Conservation (phyloP, 345 rosid genomes). For the Pugionium dolabratum region DNA sequence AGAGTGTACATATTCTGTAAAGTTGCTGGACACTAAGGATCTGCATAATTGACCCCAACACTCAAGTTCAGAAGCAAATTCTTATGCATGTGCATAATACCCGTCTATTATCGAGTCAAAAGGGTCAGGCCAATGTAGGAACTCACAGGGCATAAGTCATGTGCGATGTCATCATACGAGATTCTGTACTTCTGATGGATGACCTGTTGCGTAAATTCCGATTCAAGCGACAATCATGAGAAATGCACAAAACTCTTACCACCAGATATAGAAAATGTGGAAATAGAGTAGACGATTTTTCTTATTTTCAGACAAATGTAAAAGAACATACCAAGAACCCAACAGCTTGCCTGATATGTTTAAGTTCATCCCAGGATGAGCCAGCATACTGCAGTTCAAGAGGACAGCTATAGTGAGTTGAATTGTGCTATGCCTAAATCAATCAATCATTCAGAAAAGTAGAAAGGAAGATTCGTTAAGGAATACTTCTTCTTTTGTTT, state of each 20-base stretch:
- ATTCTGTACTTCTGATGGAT: slow-evolving; percentile 94
- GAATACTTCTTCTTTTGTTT: slow-evolving; percentile 74
- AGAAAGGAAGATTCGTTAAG: slow-evolving; percentile 11
- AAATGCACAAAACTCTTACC: slow-evolving; percentile 9
- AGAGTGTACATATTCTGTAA: slow-evolving; percentile 87
- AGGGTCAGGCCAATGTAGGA: neutral
- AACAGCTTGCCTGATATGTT: slow-evolving; percentile 97
- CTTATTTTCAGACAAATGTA: neutral
- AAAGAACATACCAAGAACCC: slow-evolving; percentile 87
- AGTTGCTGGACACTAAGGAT: slow-evolving; percentile 95
- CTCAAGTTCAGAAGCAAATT: slow-evolving; percentile 10
- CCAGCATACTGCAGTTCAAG: slow-evolving; percentile 75
- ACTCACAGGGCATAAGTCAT: slow-evolving; percentile 87
- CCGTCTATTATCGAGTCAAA: neutral
- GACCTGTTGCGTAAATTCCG: slow-evolving; percentile 54
- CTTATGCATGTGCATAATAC: neutral
- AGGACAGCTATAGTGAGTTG: slow-evolving; percentile 14
- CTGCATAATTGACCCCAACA: slow-evolving; percentile 46
- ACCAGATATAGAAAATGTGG: slow-evolving; percentile 13
- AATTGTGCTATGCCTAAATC: slow-evolving; percentile 7
- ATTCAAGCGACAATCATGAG: slow-evolving; percentile 30
- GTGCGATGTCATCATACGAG: slow-evolving; percentile 88
- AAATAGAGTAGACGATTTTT: neutral
- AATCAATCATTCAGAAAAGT: slow-evolving; percentile 1
- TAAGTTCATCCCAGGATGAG: slow-evolving; percentile 94